Evolutionary conservation across 1,284 basidiomycete species (phyloP).

Genomic region (Salmacisia buchloeana): DNA sequence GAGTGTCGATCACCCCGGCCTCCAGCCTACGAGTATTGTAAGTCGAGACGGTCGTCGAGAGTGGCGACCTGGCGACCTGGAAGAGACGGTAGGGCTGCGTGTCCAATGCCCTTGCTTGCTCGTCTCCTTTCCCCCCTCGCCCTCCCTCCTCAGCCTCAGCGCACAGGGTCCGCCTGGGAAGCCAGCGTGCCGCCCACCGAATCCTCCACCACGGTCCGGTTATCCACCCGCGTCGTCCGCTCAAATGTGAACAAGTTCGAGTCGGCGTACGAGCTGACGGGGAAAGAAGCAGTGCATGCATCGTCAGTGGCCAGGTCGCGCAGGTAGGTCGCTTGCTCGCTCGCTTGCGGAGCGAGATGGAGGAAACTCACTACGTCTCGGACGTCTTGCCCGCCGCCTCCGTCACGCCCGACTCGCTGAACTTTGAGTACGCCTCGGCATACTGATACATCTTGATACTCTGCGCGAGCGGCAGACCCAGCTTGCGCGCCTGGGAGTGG

Average conservation of each 20-base stretch:
- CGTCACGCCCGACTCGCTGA: constrained; percentile 1
- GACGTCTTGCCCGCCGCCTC: constrained; percentile 7
- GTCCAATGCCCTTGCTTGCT: too few relatives aligned
- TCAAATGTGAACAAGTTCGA: constrained; percentile 11
- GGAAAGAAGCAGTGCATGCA: background rate
- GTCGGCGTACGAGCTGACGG: constrained; percentile 11
- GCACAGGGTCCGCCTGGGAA: background rate
- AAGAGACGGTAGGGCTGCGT: too few relatives aligned
- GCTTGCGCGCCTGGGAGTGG: background rate
- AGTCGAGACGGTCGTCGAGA: too few relatives aligned
- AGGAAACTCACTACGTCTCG: constrained; percentile 9
- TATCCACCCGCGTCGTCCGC: constrained; percentile 3
- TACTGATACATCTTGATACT: background rate
- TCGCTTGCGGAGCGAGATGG: background rate
- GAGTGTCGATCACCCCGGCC: too few relatives aligned
- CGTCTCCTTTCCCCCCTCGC: too few relatives aligned
- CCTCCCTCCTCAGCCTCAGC: too few relatives aligned
- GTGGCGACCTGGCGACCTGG: too few relatives aligned
- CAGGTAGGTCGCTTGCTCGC: background rate
- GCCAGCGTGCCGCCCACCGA: background rate
- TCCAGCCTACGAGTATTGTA: too few relatives aligned
- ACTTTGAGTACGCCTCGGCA: background rate
- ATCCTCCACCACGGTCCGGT: background rate
- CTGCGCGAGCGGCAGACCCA: constrained; percentile 5
- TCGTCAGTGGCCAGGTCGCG: background rate